phyloP scores from a whole-genome alignment of 2,329 filamentous ascomycete genomes.

The Penicillium decumbens region DNA sequence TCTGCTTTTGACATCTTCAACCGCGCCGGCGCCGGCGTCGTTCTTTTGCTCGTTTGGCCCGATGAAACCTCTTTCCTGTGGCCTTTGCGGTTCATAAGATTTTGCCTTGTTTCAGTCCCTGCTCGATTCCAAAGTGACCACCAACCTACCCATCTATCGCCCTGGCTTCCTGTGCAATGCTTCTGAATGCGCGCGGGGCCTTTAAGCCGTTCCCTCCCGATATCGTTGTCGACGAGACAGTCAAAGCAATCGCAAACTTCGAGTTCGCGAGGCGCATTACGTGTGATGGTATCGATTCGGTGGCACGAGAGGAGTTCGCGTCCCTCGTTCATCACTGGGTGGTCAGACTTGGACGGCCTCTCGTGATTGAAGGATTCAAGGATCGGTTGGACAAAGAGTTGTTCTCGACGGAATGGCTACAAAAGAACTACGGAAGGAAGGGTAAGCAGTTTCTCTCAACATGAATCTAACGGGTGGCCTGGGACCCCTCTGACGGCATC shows the following conservation, averaged over 20 bases:
- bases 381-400: constrained; percentile 67
- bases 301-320: constrained; percentile 76
- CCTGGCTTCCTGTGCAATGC: constrained; percentile 2
- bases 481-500: constrained; percentile 3
- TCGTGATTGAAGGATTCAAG: constrained; percentile 89
- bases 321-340: constrained; percentile 80
- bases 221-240: constrained; percentile 69
- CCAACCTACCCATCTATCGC: background rate
- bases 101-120: background rate
- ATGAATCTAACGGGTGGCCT: background rate
- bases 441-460: constrained; percentile 47
- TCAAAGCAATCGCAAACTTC: constrained; percentile 77
- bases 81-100: background rate
- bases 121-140: background rate
- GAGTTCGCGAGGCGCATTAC: constrained; percentile 79
- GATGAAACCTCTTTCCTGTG: background rate
- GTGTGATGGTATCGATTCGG: constrained; percentile 68
- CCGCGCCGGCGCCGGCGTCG: background rate
- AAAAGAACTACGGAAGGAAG: constrained; percentile 72
- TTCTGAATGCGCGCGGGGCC: constrained; percentile 57
- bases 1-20: background rate
- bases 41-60: background rate
- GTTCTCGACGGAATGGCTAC: constrained; percentile 77
- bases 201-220: constrained; percentile 89
- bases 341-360: constrained; percentile 74